These are phyloP conservation scores for Rhynchospora breviuscula DNA, from an alignment of 176 grass and related monocot genomes.

Conservation along the genomic window DNA sequence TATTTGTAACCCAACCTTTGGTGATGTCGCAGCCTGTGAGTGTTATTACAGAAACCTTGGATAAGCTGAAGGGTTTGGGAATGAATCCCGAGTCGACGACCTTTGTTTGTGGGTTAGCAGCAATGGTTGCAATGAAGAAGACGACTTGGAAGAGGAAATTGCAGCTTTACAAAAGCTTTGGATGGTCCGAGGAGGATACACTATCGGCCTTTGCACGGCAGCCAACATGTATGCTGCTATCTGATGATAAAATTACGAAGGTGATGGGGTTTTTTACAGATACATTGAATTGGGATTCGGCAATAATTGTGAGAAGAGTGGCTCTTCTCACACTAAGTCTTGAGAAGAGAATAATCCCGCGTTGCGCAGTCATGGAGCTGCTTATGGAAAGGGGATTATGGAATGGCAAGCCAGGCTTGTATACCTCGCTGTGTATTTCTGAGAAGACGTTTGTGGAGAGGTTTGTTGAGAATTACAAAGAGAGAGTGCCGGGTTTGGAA, in stretches of 20 bases:
- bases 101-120: not conserved
- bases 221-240: constrained; percentile 1
- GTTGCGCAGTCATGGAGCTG: constrained; percentile 21
- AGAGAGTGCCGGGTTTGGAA: not conserved
- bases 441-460: constrained; percentile 4
- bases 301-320: not conserved
- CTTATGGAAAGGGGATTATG: not conserved
- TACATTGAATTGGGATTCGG: constrained; percentile 24
- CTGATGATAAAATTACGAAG: constrained; percentile 20
- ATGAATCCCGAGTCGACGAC: not conserved
- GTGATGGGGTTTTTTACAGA: constrained; percentile 6
- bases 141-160: constrained; percentile 26
- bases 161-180: constrained; percentile 22
- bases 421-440: not conserved
- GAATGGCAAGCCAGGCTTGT: not conserved
- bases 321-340: constrained; percentile 18
- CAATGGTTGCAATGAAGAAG: not conserved
- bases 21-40: not conserved
- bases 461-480: constrained; percentile 17
- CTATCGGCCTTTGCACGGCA: constrained; percentile 23
- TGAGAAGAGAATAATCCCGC: constrained; percentile 25
- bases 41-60: constrained; percentile 6
- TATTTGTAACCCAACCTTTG: not conserved
- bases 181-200: constrained; percentile 29
- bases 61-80: constrained; percentile 13